Conservation (phyloP, 768 basidiomycete species). For the Mycena amicta region DNA sequence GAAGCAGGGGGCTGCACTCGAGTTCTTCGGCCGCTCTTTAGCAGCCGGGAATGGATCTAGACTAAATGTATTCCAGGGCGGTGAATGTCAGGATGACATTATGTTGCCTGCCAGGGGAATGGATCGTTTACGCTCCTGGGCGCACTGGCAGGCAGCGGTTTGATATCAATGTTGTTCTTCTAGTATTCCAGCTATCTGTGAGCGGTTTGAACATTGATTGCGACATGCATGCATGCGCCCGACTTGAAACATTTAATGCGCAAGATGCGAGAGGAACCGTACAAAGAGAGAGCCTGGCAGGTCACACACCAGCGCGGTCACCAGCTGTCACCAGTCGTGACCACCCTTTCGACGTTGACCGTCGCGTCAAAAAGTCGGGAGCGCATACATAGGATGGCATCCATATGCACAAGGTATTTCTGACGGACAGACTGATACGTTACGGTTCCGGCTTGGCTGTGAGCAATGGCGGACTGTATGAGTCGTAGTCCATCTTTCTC, state of each 20-base stretch:
- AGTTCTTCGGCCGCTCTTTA: neutral
- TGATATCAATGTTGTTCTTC: neutral
- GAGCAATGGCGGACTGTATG: neutral
- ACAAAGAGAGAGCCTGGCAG: neutral
- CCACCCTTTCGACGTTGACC: no score
- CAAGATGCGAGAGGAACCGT: no score
- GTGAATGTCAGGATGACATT: no score
- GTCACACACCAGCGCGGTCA: no score
- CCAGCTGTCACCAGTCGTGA: no score
- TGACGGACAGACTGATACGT: neutral
- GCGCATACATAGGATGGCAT: neutral
- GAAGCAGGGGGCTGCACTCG: constrained; percentile 2
- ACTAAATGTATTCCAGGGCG: neutral
- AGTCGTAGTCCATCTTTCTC: neutral
- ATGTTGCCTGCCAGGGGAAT: neutral
- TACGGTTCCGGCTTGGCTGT: no score
- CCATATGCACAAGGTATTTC: no score
- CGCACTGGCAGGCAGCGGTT: neutral
- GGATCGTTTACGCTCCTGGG: neutral
- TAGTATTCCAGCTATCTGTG: neutral
- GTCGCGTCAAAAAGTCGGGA: neutral
- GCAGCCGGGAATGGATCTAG: neutral
- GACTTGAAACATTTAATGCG: no score
- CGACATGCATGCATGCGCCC: no score
- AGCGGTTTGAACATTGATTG: no score